phyloP scores from a whole-genome alignment of 192 early-diverging fungal genomes.

The Coemansia sp. region DNA sequence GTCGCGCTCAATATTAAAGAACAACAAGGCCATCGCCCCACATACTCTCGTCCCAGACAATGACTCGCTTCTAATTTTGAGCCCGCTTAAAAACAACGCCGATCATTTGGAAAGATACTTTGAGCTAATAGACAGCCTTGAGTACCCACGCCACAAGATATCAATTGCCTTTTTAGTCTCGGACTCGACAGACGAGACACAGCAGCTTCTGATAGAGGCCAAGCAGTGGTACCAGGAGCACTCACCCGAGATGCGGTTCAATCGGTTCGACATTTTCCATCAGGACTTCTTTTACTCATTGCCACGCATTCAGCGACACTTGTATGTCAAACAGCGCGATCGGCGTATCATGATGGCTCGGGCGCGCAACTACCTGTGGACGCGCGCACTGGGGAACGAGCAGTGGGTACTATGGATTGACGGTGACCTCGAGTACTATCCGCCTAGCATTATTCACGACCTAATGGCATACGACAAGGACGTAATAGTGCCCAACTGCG shows the following conservation, averaged over 20 bases:
- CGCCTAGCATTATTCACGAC: constrained; percentile 61
- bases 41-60: constrained; percentile 29
- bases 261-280: constrained; percentile 62
- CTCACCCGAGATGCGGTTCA: constrained; percentile 57
- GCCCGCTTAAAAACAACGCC: constrained; percentile 67
- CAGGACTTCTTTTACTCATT: constrained; percentile 60
- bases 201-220: constrained; percentile 53
- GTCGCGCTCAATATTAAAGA: constrained; percentile 28
- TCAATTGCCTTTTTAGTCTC: constrained; percentile 72
- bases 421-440: constrained; percentile 68
- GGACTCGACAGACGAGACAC: constrained; percentile 62
- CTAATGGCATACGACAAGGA: constrained; percentile 69
- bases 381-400: constrained; percentile 59
- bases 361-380: constrained; percentile 63
- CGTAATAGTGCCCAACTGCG: constrained; percentile 67
- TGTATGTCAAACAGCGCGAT: constrained; percentile 58
- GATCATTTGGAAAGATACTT: constrained; percentile 63
- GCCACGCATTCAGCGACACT: constrained; percentile 60
- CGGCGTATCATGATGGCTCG: constrained; percentile 65
- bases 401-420: constrained; percentile 79
- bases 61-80: constrained; percentile 62
- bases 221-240: constrained; percentile 42
- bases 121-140: constrained; percentile 56
- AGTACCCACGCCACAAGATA: constrained; percentile 64
- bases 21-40: constrained; percentile 26